phyloP scores from a whole-genome alignment of 2,329 filamentous ascomycete species.

The Pseudocercospora pini-densiflorae region DNA sequence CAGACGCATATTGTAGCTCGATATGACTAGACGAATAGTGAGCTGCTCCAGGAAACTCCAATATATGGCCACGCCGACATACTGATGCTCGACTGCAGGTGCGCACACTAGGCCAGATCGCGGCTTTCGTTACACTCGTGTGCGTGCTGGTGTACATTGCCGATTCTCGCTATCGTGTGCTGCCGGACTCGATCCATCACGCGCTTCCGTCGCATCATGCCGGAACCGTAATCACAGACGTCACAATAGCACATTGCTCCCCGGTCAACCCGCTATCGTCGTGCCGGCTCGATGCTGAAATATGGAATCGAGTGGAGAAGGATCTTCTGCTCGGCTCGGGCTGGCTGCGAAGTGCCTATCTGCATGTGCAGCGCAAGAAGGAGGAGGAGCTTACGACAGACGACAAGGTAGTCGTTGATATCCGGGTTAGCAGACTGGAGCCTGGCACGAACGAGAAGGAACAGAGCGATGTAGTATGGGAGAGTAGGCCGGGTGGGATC shows the following conservation, averaged over 20 bases:
- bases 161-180: conserved; percentile 85
- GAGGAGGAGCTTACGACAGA: conserved; percentile 78
- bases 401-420: conserved; percentile 79
- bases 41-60: not conserved
- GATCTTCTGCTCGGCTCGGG: conserved; percentile 79
- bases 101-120: conserved; percentile 77
- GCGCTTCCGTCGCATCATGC: conserved; percentile 85
- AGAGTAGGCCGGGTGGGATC: conserved; percentile 73
- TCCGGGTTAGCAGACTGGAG: conserved; percentile 74
- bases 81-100: conserved; percentile 43
- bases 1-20: conserved; percentile 8
- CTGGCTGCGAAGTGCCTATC: conserved; percentile 76
- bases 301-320: conserved; percentile 87
- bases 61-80: not conserved
- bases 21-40: conserved; percentile 32
- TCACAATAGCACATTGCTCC: conserved; percentile 78
- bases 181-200: conserved; percentile 83
- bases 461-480: conserved; percentile 71
- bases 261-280: conserved; percentile 61
- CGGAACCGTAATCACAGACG: conserved; percentile 83
- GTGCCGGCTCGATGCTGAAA: conserved; percentile 66
- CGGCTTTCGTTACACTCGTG: conserved; percentile 63
- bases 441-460: conserved; percentile 64
- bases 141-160: conserved; percentile 78
- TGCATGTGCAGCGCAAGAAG: conserved; percentile 81